Evolutionary conservation across 2,329 filamentous ascomycete species (phyloP).

Genomic region (Talaromyces sp.): DNA sequence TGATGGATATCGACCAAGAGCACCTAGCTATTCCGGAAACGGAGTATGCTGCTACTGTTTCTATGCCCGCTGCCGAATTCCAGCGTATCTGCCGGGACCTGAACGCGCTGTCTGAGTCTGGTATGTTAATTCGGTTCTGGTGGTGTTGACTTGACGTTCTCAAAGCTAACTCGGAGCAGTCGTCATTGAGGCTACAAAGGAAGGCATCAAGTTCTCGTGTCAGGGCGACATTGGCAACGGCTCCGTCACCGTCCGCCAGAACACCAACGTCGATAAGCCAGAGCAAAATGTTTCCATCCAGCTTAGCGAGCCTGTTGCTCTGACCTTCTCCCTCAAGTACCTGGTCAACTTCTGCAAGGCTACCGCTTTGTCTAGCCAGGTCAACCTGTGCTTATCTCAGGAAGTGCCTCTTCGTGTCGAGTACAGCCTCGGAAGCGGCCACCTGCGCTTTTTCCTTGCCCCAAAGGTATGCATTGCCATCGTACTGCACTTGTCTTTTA

Average conservation of each 20-base stretch:
- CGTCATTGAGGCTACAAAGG: conserved; percentile 92
- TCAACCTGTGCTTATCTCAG: conserved; percentile 91
- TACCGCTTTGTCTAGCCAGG: conserved; percentile 70
- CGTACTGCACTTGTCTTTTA: not conserved
- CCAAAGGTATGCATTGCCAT: conserved; percentile 68
- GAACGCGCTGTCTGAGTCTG: conserved; percentile 88
- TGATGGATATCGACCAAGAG: conserved; percentile 99
- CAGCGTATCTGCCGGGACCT: conserved; percentile 92
- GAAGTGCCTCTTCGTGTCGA: conserved; percentile 96
- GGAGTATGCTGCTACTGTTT: conserved; percentile 90
- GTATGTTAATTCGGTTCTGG: conserved; percentile 46
- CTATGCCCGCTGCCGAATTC: conserved; percentile 86
- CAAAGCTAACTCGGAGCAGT: conserved; percentile 51
- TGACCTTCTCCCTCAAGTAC: conserved; percentile 99
- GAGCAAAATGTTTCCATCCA: conserved; percentile 82
- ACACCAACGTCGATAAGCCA: conserved; percentile 85
- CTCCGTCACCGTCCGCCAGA: conserved; percentile 82
- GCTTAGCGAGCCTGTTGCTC: conserved; percentile 82
- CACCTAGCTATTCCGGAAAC: conserved; percentile 98
- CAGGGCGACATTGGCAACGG: conserved; percentile 94
- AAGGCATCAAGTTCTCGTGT: conserved; percentile 93
- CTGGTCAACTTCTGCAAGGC: conserved; percentile 99
- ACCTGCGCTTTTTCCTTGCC: conserved; percentile 94
- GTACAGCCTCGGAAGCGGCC: conserved; percentile 79
- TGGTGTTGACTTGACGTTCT: not conserved